Conservation (phyloP, 192 early-diverging fungal species). For the Coemansia sp. region DNA sequence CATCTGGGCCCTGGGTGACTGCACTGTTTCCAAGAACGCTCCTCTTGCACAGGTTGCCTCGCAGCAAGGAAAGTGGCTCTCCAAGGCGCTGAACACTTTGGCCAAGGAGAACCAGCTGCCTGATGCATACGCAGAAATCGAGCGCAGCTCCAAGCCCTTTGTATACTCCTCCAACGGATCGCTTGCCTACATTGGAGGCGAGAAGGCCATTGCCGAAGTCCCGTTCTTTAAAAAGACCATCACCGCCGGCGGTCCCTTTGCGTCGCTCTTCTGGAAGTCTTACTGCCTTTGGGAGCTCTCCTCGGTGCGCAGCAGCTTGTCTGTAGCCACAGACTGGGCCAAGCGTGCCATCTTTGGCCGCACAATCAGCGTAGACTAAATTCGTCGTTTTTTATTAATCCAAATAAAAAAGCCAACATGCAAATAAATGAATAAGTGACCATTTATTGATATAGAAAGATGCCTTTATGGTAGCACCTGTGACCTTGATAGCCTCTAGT, state of each 20-base stretch:
- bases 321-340: slow-evolving; percentile 87
- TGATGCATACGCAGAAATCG: slow-evolving; percentile 19
- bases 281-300: slow-evolving; percentile 76
- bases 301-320: slow-evolving; percentile 74
- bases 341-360: slow-evolving; percentile 87
- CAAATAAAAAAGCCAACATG: not conserved
- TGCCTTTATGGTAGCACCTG: too few species aligned
- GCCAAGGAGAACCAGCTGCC: slow-evolving; percentile 26
- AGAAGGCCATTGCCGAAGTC: slow-evolving; percentile 46
- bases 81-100: slow-evolving; percentile 65
- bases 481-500: slow-evolving; percentile 8
- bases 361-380: slow-evolving; percentile 83
- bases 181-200: slow-evolving; percentile 67
- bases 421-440: too few species aligned
- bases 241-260: slow-evolving; percentile 58
- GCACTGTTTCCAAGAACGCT: slow-evolving; percentile 75
- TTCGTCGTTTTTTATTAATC: too few species aligned
- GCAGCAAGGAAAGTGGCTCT: slow-evolving; percentile 85
- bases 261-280: slow-evolving; percentile 73
- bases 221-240: slow-evolving; percentile 64
- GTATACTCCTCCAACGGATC: slow-evolving; percentile 62
- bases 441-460: too few species aligned
- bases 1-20: slow-evolving; percentile 87
- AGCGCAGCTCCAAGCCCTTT: slow-evolving; percentile 52
- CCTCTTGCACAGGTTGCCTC: slow-evolving; percentile 84